Evolutionary conservation across 345 rosid genomes (phyloP), one percentile per base, ranked within the genome.

Genomic region (Aurinia saxatilis): DNA sequence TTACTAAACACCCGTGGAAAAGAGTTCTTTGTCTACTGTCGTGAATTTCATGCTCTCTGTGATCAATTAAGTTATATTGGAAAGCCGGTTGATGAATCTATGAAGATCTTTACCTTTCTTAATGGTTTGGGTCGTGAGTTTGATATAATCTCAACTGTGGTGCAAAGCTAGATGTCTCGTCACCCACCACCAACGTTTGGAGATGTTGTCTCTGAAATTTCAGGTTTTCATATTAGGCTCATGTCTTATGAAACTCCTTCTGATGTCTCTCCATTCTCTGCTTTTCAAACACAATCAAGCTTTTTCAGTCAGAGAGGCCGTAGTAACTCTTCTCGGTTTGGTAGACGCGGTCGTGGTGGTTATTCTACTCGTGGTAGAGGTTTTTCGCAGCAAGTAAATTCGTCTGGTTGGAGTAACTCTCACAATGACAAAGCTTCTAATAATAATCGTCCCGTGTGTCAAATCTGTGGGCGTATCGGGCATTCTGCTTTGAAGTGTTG

Each of bases 221-320:
- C 15, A 4, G 37, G 21, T 0, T 55, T 23, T 1, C 13, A 38
- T 0, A 0, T 19, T 0, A 7, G 19, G 0, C 2, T 56, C 0
- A 5, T n/a, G 0, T 14, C 61, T 0, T 56, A 56, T 14, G 48
- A 56, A 0, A 2, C 14, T 4, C 0, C 46, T 0, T 0, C 0
- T 0, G 27, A 36, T 11, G 46, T 39, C 0, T 8, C 47, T 0
- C 47, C 60, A 0, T 5, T 7, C 0, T 0, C 10, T 1, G 36
- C 35, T 0, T 56, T 38, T 9, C 12, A 56, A 1, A 14, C 61
- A 0, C 47, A 35, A 7, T n/a, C n/a, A n/a, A n/a, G n/a, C n/a
- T n/a, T n/a, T n/a, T n/a, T n/a, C n/a, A n/a, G n/a, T n/a, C n/a
- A n/a, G n/a, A 4, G 11, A 35, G 33, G 18, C n/a, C n/a, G n/a